Evolutionary conservation across 495 filamentous ascomycete genomes (phyloP).

Genomic region (Aspergillus baeticus): DNA sequence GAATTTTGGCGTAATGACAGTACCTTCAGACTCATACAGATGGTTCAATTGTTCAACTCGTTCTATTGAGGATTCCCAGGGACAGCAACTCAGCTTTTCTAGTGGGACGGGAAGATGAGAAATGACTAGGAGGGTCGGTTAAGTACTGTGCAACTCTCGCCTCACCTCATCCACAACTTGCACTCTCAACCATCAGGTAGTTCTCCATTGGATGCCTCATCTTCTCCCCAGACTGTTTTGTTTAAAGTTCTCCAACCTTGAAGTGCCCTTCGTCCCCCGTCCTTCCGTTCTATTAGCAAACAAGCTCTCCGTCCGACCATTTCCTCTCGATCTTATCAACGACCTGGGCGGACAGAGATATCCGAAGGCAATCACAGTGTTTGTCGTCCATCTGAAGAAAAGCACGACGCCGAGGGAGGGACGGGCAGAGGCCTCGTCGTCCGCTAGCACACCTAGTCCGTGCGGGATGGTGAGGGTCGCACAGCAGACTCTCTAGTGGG

Average conservation of each 20-base stretch:
- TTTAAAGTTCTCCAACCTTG: not conserved
- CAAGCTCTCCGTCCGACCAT: not conserved
- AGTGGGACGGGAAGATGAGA: not conserved
- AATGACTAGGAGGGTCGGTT: not conserved
- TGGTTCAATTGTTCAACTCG: not conserved
- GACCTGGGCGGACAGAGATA: not conserved
- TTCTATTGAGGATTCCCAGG: not conserved
- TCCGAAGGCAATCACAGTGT: slow-evolving; percentile 1
- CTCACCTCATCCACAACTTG: not conserved
- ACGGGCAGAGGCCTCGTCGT: slow-evolving; percentile 3
- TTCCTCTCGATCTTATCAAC: not conserved
- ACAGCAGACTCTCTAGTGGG: slow-evolving; percentile 7
- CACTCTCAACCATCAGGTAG: not conserved
- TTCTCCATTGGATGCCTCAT: slow-evolving; percentile 6
- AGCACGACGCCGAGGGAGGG: slow-evolving; percentile 1
- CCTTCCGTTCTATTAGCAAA: not conserved
- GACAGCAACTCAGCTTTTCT: not conserved
- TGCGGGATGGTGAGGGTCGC: slow-evolving; percentile 11
- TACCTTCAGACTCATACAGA: not conserved
- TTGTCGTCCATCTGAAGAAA: not conserved
- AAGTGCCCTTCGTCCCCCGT: not conserved
- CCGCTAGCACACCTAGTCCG: not conserved
- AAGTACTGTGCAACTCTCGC: slow-evolving; percentile 13
- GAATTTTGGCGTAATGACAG: not conserved
- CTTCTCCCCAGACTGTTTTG: not conserved